These are phyloP conservation scores for Aristolochia contorta DNA, from an alignment of 164 flowering plant genomes.

Conservation along the genomic window DNA sequence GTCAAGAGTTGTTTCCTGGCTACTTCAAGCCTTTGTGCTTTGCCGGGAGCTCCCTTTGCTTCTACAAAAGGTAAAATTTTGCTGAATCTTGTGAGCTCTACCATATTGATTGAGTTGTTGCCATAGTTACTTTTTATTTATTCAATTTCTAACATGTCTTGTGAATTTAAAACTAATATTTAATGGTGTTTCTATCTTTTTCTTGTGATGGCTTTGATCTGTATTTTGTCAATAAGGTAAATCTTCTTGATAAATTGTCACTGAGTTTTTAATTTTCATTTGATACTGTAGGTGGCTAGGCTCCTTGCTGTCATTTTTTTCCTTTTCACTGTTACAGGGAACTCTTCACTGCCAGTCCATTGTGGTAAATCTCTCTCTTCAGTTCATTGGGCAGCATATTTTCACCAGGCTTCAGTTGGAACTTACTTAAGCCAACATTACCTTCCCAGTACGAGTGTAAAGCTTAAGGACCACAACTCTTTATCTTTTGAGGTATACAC, in stretches of 20 bases:
- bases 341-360: constrained; percentile 25
- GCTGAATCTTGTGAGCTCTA: background rate
- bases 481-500: background rate
- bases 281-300: constrained; percentile 58
- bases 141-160: too few species aligned
- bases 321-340: constrained; percentile 31
- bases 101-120: background rate
- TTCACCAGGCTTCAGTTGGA: constrained; percentile 95
- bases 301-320: constrained; percentile 55
- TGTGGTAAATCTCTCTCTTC: constrained; percentile 35
- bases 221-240: too few species aligned
- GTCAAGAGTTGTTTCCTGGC: constrained; percentile 35
- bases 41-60: constrained; percentile 69
- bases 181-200: background rate
- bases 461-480: constrained; percentile 13
- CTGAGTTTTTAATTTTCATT: background rate
- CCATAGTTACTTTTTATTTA: background rate
- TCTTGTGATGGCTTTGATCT: too few species aligned
- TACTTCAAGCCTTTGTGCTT: constrained; percentile 59
- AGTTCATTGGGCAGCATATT: constrained; percentile 79
- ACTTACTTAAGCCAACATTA: constrained; percentile 45
- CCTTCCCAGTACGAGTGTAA: constrained; percentile 25
- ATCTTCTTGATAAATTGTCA: too few species aligned
- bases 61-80: constrained; percentile 50
- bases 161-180: too few species aligned